A percentile compares a stretch with the other conserved stretches of the same genome.
These are phyloP conservation scores for Wickerhamiella kurtzmanii DNA, from an alignment of 805 yeast species.

Conservation along the genomic window DNA sequence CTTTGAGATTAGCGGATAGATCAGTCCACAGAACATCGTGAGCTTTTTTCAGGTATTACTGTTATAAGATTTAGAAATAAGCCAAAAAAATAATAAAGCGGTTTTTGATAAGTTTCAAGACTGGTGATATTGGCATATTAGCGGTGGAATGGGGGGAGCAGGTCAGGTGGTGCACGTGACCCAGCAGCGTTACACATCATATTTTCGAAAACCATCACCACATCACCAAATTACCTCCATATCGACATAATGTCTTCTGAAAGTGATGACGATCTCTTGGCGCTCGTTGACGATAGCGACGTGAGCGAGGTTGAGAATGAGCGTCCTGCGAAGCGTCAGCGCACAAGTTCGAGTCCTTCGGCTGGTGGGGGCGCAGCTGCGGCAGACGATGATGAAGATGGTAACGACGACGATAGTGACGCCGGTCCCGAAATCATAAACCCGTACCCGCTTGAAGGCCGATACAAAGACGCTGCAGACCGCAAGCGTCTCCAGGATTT, in stretches of 20 bases:
- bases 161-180: no score
- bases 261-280: conserved; percentile 89
- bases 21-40: no score
- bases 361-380: conserved; percentile 11
- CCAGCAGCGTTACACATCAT: no score
- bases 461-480: conserved; percentile 73
- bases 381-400: conserved; percentile 28
- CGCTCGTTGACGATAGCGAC: conserved; percentile 74
- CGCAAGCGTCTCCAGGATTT: conserved; percentile 39
- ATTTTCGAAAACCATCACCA: background rate
- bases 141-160: no score
- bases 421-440: conserved; percentile 27
- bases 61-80: no score
- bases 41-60: no score
- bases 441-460: conserved; percentile 91
- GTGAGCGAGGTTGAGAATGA: conserved; percentile 32
- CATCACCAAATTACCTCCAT: background rate
- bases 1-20: no score
- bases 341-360: conserved; percentile 1
- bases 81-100: no score
- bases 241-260: conserved; percentile 15
- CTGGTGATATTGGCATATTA: no score
- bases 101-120: no score
- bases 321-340: conserved; percentile 4
- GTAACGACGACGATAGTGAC: conserved; percentile 30